A percentile compares a stretch with the other conserved stretches of the same genome.
Evolutionary conservation across 768 basidiomycete genomes (phyloP).

Genomic region (Russula ochroleuca): DNA sequence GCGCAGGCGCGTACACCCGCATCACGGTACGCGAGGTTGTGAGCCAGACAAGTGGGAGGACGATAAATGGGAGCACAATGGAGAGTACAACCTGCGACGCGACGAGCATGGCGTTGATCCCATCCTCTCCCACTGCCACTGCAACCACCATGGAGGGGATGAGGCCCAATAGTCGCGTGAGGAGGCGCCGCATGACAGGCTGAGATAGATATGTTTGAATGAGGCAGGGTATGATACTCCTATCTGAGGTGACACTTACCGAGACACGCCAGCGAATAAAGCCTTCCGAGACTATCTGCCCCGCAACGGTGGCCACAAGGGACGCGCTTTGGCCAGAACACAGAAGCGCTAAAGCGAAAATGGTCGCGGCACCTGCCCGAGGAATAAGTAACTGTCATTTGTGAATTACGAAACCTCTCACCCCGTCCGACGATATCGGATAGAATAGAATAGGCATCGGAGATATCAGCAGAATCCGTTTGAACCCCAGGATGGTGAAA

Average conservation of each 20-base stretch:
- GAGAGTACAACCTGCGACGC: constrained; percentile 80
- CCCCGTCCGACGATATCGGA: constrained; percentile 61
- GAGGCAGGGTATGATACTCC: constrained; percentile 23
- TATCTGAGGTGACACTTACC: constrained; percentile 38
- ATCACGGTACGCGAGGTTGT: constrained; percentile 66
- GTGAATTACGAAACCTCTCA: constrained; percentile 34
- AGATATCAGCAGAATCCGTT: constrained; percentile 60
- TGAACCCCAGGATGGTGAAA: constrained; percentile 51
- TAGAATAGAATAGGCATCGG: constrained; percentile 79
- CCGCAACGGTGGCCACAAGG: constrained; percentile 84
- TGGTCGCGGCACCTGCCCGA: constrained; percentile 62
- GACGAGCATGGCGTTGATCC: constrained; percentile 78
- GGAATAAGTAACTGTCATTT: background rate
- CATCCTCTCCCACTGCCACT: constrained; percentile 58
- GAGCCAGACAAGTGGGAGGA: constrained; percentile 74
- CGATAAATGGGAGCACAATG: constrained; percentile 79
- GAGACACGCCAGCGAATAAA: constrained; percentile 85
- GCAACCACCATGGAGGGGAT: constrained; percentile 82
- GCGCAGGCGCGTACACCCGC: constrained; percentile 41
- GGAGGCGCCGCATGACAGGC: constrained; percentile 72
- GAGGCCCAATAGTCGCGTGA: constrained; percentile 78
- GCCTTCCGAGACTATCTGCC: constrained; percentile 87
- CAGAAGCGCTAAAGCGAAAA: constrained; percentile 85
- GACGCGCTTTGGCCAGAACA: constrained; percentile 87
- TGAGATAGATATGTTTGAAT: constrained; percentile 33